Evolutionary conservation across 257 asterid genomes (phyloP).

Genomic region (Rauvolfia tetraphylla): DNA sequence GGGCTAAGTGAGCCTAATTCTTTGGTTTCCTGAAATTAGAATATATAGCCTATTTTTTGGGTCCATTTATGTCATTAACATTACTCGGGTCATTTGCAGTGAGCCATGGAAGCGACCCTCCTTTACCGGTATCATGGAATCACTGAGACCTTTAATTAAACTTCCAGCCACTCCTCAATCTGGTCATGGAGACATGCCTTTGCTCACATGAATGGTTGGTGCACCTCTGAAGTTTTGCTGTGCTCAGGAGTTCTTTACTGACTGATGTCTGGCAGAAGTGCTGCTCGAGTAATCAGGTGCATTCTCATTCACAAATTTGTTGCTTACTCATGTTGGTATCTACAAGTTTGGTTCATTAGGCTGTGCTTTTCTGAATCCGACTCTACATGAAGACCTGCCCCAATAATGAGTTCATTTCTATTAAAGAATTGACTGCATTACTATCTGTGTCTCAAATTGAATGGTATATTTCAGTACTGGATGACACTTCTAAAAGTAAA

Average conservation of each 20-base stretch:
- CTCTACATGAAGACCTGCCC: neutral
- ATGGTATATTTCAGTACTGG: neutral
- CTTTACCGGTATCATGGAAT: conserved; percentile 75
- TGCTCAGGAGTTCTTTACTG: neutral
- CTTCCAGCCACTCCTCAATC: conserved; percentile 44
- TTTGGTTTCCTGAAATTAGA: conserved; percentile 12
- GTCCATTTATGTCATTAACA: conserved; percentile 4
- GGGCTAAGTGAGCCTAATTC: conserved; percentile 66
- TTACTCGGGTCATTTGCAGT: conserved; percentile 39
- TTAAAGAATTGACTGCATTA: neutral
- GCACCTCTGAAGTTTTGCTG: conserved; percentile 3
- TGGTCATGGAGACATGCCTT: conserved; percentile 40
- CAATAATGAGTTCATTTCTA: neutral
- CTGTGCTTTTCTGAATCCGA: neutral
- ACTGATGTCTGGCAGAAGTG: neutral
- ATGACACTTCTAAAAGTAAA: no score
- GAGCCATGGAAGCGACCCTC: conserved; percentile 95
- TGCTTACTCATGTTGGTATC: neutral
- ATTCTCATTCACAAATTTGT: neutral
- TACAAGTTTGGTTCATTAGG: neutral
- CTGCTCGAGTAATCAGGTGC: conserved; percentile 13
- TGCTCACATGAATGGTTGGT: conserved; percentile 32
- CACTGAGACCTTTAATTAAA: conserved; percentile 61
- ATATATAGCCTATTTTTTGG: neutral
- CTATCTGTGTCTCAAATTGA: neutral